A percentile compares a stretch with the other conserved stretches of the same genome.
Evolutionary conservation across 2,329 filamentous ascomycete genomes (phyloP).

Genomic region (Colletotrichum tropicale): DNA sequence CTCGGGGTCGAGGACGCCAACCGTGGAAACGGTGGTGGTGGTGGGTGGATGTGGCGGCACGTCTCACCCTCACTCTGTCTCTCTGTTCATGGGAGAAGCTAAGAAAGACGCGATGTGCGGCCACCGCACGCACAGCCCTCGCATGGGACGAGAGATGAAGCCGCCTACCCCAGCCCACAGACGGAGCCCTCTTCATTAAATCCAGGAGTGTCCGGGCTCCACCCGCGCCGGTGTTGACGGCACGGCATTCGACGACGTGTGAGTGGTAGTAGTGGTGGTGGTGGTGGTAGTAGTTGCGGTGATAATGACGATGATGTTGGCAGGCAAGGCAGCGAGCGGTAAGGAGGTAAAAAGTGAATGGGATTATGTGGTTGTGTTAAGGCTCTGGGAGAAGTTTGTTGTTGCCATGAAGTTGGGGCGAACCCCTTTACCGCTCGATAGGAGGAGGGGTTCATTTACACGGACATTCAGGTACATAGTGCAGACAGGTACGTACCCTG

Average conservation of each 20-base stretch:
- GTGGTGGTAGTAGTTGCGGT: not conserved
- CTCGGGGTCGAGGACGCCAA: not conserved
- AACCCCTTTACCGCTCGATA: not conserved
- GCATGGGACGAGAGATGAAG: slow-evolving; percentile 16
- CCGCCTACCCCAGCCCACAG: slow-evolving; percentile 5
- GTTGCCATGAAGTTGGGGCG: not conserved
- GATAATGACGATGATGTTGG: not conserved
- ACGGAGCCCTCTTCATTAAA: slow-evolving; percentile 16
- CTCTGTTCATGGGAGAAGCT: not conserved
- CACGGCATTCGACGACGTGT: not conserved
- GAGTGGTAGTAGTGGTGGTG: not conserved
- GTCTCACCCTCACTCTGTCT: not conserved
- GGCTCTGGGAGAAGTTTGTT: not conserved
- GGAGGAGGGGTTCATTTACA: not conserved
- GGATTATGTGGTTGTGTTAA: not conserved
- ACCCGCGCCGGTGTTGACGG: slow-evolving; percentile 5
- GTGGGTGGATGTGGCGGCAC: not conserved
- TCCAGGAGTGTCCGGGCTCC: slow-evolving; percentile 4
- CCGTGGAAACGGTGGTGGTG: not conserved
- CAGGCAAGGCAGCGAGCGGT: not conserved
- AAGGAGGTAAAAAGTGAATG: not conserved
- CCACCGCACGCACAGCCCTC: slow-evolving; percentile 4
- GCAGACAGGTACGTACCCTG: not conserved
- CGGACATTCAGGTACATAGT: not conserved
- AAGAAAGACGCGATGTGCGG: not conserved